Percentiles rank a stretch among this genome's conserved stretches.
phyloP scores from a whole-genome alignment of 2,329 filamentous ascomycete genomes.

The Penicillium sp. region DNA sequence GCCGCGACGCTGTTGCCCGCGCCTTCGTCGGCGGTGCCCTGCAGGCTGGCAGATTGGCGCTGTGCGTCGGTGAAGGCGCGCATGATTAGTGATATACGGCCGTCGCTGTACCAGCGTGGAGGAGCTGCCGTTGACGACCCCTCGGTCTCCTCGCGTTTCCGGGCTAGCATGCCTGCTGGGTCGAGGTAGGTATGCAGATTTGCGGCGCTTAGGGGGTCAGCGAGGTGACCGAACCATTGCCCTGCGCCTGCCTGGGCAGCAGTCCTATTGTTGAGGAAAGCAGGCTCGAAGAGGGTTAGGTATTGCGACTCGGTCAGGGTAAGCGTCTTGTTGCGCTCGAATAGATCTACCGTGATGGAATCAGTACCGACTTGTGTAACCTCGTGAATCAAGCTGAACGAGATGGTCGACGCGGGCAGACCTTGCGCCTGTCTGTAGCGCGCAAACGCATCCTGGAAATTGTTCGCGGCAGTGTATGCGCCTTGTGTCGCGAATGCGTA shows the following conservation, averaged over 20 bases:
- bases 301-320: too few relatives aligned
- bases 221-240: background rate
- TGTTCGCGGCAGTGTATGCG: background rate
- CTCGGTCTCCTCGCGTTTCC: background rate
- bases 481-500: background rate
- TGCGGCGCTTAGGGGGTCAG: background rate
- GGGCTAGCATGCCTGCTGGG: background rate
- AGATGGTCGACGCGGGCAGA: background rate
- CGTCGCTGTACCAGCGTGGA: background rate
- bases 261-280: too few relatives aligned
- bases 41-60: too few relatives aligned
- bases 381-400: background rate
- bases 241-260: too few relatives aligned
- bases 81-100: too few relatives aligned
- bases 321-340: too few relatives aligned
- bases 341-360: too few relatives aligned
- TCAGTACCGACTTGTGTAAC: background rate
- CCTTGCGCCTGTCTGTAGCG: background rate
- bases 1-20: too few relatives aligned
- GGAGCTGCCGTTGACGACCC: background rate
- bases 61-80: too few relatives aligned
- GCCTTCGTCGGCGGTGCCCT: too few relatives aligned
- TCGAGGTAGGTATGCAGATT: background rate
- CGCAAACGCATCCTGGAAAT: background rate
- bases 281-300: too few relatives aligned